Base-by-base conservation (phyloP, 306 rosid species). In the Cucurbita maxima region DNA sequence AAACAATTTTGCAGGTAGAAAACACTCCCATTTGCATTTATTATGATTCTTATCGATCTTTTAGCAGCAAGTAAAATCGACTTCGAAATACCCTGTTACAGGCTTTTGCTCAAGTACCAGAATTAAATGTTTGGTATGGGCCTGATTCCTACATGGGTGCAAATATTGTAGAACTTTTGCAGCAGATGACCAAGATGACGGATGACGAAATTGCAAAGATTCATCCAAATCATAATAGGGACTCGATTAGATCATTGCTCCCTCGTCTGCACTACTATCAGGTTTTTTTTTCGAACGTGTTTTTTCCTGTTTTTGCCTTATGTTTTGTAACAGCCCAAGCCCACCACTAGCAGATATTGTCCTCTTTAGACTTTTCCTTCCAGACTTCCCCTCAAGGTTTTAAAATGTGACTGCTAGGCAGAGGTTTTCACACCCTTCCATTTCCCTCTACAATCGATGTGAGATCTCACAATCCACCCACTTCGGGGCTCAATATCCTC, bases 81-180 rank as follows among this genome's bases (percentile, higher is more conserved):
- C 58, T 36, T 22, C 44, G 19, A 51, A 63, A 22, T 25, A 68
- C 5, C 16, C 8, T 25, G 79, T 68, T 70, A 77, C 86, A 94
- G 99, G 94, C 97, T 66, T 91, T 94, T 82, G 87, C 89, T 82
- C 99, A 94, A 86, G 89, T 94, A 74, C 96, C 90, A 16, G 91
- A 84, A 75, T 81, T 91, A 79, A 86, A 75, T 50, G n/a, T 94
- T 78, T 91, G 86, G 86, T 89, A 94, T 38, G 99, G 99, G 43
- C 99, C 99, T 9, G 99, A 94, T 88, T 84, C 99, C 50, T 94
- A 94, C 88, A 94, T 94, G 99, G 99, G 99, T 79, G 99, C 99
- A 82, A 94, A 94, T 81, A 88, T 94, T 75, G 78, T 58, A 66
- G 99, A 91, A 58, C 67, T 89, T 79, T 84, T 94, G 76, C 88